Conservation (phyloP, 176 grass and related monocot species). For the Cenchrus fungigraminus region DNA sequence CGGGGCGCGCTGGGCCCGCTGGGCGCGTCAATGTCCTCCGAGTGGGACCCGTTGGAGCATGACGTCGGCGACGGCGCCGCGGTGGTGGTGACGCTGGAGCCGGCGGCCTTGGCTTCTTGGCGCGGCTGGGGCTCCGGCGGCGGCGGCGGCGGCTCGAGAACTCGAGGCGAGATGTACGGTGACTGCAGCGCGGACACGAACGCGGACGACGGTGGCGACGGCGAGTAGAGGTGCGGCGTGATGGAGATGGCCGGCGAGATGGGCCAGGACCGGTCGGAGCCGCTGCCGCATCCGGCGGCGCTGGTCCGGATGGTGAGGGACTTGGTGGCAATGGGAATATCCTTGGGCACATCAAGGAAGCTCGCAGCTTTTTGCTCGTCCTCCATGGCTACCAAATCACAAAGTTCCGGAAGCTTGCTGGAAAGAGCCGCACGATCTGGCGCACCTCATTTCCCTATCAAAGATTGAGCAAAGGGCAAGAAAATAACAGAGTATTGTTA, state of each 20-base stretch:
- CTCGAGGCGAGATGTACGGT: constrained; percentile 93
- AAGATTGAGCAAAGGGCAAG: constrained; percentile 34
- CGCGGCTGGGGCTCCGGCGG: constrained; percentile 18
- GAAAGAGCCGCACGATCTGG: constrained; percentile 38
- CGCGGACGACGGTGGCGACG: constrained; percentile 88
- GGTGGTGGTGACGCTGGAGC: constrained; percentile 45
- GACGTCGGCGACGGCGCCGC: constrained; percentile 62
- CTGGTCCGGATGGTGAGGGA: constrained; percentile 72
- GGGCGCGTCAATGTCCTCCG: constrained; percentile 73
- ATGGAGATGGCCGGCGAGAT: constrained; percentile 90
- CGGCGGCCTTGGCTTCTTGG: constrained; percentile 35
- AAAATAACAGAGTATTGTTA: constrained; percentile 18
- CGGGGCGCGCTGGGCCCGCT: constrained; percentile 91
- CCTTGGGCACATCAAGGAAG: constrained; percentile 62
- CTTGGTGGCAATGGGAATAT: constrained; percentile 65
- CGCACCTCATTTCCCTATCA: constrained; percentile 47
- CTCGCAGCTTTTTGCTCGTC: constrained; percentile 44
- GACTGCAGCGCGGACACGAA: constrained; percentile 97
- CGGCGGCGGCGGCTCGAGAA: constrained; percentile 54
- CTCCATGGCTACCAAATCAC: constrained; percentile 74
- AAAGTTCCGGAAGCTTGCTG: constrained; percentile 32
- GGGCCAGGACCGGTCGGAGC: constrained; percentile 68
- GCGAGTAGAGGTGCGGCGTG: constrained; percentile 89
- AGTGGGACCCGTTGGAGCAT: constrained; percentile 68
- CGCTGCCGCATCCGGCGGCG: constrained; percentile 48